These are phyloP conservation scores for Turritis glabra DNA, from an alignment of 345 rosid genomes.

Conservation along the genomic window DNA sequence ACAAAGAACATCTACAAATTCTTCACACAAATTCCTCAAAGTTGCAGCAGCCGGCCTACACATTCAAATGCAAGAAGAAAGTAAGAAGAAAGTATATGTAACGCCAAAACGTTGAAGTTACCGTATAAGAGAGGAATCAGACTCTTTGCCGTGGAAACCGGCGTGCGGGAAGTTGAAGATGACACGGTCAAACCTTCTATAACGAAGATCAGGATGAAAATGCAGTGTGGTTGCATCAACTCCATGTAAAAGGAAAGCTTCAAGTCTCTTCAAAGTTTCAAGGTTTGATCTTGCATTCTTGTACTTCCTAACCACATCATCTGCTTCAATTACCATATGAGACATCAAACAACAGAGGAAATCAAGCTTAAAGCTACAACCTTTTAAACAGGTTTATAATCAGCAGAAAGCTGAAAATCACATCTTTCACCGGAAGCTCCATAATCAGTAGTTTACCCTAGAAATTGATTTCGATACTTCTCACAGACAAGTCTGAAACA, in stretches of 20 bases:
- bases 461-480: not conserved
- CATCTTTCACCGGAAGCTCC: not conserved
- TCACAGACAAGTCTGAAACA: not conserved
- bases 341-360: conserved; percentile 7
- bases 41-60: not conserved
- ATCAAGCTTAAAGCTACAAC: conserved; percentile 12
- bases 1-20: not conserved
- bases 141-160: conserved; percentile 51
- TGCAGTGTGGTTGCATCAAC: conserved; percentile 60
- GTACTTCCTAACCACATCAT: conserved; percentile 41
- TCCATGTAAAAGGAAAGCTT: conserved; percentile 48
- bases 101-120: conserved; percentile 15
- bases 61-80: not conserved
- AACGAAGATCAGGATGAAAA: conserved; percentile 36
- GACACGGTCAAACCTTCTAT: conserved; percentile 50
- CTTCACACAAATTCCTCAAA: not conserved
- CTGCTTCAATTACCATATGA: conserved; percentile 37
- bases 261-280: conserved; percentile 37
- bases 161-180: conserved; percentile 68
- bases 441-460: not conserved
- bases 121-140: conserved; percentile 31
- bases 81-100: not conserved
- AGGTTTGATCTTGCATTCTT: conserved; percentile 49
- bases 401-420: not conserved
- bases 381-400: not conserved